These are phyloP conservation scores for Pythium pyrilobum DNA, from an alignment of 352 stramenopile genomes.

Conservation along the genomic window DNA sequence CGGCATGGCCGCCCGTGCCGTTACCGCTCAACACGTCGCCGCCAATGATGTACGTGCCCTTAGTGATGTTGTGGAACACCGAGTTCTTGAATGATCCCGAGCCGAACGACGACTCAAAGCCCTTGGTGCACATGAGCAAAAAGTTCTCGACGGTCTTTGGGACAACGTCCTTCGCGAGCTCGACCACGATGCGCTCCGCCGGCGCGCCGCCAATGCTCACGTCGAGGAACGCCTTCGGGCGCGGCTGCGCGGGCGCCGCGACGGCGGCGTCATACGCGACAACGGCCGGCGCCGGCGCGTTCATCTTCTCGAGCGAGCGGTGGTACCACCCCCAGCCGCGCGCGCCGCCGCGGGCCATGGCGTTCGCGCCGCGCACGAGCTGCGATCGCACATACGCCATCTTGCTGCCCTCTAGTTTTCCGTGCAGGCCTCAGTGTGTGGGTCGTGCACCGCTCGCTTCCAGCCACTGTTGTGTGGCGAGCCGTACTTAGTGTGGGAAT, in stretches of 20 bases:
- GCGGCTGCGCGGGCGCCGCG: slow-evolving; percentile 40
- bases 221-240: slow-evolving; percentile 72
- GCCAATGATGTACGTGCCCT: slow-evolving; percentile 69
- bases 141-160: slow-evolving; percentile 77
- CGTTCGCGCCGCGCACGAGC: slow-evolving; percentile 47
- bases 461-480: slow-evolving; percentile 22
- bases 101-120: slow-evolving; percentile 57
- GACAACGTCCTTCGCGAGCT: slow-evolving; percentile 81
- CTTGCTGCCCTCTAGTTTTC: slow-evolving; percentile 19
- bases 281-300: slow-evolving; percentile 43
- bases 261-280: slow-evolving; percentile 68
- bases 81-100: slow-evolving; percentile 79
- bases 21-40: slow-evolving; percentile 72
- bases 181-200: slow-evolving; percentile 70
- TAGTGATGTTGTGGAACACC: slow-evolving; percentile 83
- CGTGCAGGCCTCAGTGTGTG: slow-evolving; percentile 6
- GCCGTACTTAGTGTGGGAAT: slow-evolving; percentile 3
- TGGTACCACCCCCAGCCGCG: slow-evolving; percentile 83
- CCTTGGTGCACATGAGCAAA: slow-evolving; percentile 62
- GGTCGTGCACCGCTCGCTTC: slow-evolving; percentile 18
- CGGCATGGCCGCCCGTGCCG: slow-evolving; percentile 73
- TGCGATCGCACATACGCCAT: slow-evolving; percentile 56
- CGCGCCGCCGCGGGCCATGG: slow-evolving; percentile 55
- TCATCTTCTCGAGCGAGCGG: slow-evolving; percentile 81
- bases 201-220: slow-evolving; percentile 79